These are phyloP conservation scores for Phlebiopsis gigantea DNA, from an alignment of 768 basidiomycete genomes.

Conservation along the genomic window DNA sequence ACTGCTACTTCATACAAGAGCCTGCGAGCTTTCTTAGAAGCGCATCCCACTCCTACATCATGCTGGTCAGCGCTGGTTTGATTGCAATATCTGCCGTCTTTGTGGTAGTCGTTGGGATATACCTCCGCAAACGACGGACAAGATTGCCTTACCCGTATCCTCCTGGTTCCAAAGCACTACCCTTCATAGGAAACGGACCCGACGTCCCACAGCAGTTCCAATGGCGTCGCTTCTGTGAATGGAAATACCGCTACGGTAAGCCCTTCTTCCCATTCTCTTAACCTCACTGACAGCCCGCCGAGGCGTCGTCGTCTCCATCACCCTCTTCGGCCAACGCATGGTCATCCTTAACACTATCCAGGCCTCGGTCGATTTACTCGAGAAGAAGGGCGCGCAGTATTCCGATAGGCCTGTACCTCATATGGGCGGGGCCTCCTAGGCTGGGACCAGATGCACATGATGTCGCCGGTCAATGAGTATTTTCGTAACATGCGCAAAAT, in stretches of 20 bases:
- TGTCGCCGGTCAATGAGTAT: conserved; percentile 18
- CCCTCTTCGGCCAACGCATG: conserved; percentile 22
- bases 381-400: conserved; percentile 24
- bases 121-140: not conserved
- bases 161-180: conserved; percentile 6
- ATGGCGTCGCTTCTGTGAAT: conserved; percentile 22
- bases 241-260: conserved; percentile 26
- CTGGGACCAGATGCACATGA: conserved; percentile 17
- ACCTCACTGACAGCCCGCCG: not conserved
- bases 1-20: not conserved
- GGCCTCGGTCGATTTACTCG: conserved; percentile 22
- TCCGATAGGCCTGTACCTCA: conserved; percentile 22
- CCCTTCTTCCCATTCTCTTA: not conserved
- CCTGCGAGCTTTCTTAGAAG: no score
- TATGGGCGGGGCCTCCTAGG: conserved; percentile 20
- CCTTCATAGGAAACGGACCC: conserved; percentile 4
- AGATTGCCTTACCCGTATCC: conserved; percentile 9
- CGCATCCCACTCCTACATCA: not conserved
- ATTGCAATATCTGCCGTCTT: not conserved
- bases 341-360: conserved; percentile 21
- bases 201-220: conserved; percentile 12
- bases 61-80: not conserved
- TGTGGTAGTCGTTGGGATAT: not conserved
- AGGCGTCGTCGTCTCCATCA: conserved; percentile 21
- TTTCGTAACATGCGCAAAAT: conserved; percentile 22